Base-by-base conservation (phyloP, 306 rosid species). In the Gillenia trifoliata region DNA sequence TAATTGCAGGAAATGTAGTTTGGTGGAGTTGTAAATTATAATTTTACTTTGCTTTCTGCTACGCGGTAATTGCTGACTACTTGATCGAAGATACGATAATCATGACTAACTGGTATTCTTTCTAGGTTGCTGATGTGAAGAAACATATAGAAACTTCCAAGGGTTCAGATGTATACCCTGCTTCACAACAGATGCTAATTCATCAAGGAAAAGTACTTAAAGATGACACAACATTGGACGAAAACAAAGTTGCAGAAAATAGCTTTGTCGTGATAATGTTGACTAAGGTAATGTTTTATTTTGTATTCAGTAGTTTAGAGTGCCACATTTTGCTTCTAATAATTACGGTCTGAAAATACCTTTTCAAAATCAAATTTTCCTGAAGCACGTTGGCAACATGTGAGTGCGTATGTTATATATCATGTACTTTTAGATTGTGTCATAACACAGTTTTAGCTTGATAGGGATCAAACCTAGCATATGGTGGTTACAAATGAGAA, bases 211-310 rank as follows among this genome's bases (percentile, higher is more conserved):
- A 94, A 75, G 98, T 91, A 76, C 96, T 91, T 12, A 91, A 91
- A 78, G 97, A 94, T 73, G 78, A 43, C 64, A 84, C 96, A 52
- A 89, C 94, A 25, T 85, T 94, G 88, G 92, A 83, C 33, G 96
- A 90, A 72, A 91, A 90, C 76, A 83, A 91, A 83, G 98, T 94
- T 77, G 83, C 74, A 16, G 97, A 94, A 68, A 88, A 81, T 84
- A 94, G 94, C 88, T 94, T 94, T 79, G 76, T 94, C 80, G 98
- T 94, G 55, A 85, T 94, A 45, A 94, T 94, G 97, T 81, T 94
- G 74, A 84, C 96, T 8, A 94, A 94, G 97, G 98, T 94, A 47
- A 85, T 68, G 6, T 60, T 61, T 45, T 65, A 1, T 54, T 25
- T 68, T 65, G 12, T 4, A 16, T 45, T 61, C 3, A 13, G 9